phyloP scores from a whole-genome alignment of 2,329 filamentous ascomycete species.

The Calonectria pseudoreteaudii region DNA sequence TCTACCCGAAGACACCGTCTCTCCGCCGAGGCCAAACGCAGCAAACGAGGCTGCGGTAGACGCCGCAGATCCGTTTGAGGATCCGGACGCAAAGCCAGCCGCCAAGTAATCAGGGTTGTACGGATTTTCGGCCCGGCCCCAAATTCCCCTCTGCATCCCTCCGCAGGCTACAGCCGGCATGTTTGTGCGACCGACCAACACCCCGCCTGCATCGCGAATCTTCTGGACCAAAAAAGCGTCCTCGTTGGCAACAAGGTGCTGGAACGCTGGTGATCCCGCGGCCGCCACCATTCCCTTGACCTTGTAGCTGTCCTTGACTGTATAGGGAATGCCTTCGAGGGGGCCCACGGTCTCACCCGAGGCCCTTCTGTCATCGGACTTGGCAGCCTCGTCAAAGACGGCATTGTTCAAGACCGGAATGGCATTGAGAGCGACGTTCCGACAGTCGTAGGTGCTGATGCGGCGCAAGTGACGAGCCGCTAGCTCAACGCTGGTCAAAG shows the following conservation, averaged over 20 bases:
- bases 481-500: constrained; percentile 43
- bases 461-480: constrained; percentile 39
- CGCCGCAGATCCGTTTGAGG: constrained; percentile 66
- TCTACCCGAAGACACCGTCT: constrained; percentile 67
- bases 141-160: constrained; percentile 69
- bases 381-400: constrained; percentile 42
- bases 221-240: constrained; percentile 62
- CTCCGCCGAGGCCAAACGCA: constrained; percentile 64
- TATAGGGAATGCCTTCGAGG: constrained; percentile 68
- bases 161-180: constrained; percentile 69
- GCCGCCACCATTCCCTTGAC: constrained; percentile 64
- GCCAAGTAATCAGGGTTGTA: constrained; percentile 66
- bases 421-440: constrained; percentile 38
- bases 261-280: constrained; percentile 65
- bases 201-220: constrained; percentile 51
- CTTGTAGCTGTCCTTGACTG: constrained; percentile 69
- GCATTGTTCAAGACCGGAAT: constrained; percentile 41
- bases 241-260: constrained; percentile 59
- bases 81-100: constrained; percentile 67
- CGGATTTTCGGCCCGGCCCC: constrained; percentile 66
- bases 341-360: not conserved
- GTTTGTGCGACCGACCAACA: constrained; percentile 60
- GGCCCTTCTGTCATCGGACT: constrained; percentile 41
- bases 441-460: constrained; percentile 40
- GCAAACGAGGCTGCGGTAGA: constrained; percentile 63